Conservation (phyloP, 2,329 filamentous ascomycete genomes). For the Colletotrichum lupini region DNA sequence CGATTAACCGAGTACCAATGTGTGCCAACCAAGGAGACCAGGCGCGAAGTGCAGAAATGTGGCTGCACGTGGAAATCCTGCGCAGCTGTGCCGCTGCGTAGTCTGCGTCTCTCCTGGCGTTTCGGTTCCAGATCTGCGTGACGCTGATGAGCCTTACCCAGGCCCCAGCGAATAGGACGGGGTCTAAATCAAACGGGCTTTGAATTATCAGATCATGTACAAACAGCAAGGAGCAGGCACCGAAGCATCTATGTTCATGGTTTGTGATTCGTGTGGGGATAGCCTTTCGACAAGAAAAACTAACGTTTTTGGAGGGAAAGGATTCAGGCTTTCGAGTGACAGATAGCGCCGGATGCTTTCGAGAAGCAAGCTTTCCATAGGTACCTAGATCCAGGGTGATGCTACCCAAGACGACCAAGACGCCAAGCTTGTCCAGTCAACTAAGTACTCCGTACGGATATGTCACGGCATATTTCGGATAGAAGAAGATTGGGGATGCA, state of each 20-base stretch:
- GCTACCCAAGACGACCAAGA: neutral
- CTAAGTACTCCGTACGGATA: neutral
- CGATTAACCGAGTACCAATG: neutral
- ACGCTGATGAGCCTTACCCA: conserved; percentile 8
- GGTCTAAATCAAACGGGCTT: conserved; percentile 2
- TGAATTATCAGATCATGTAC: conserved; percentile 29
- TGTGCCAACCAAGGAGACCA: neutral
- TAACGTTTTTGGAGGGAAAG: neutral
- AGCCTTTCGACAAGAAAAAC: neutral
- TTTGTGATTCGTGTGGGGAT: neutral
- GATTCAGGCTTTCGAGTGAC: neutral
- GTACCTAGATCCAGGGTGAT: neutral
- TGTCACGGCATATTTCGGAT: neutral
- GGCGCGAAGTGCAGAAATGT: neutral
- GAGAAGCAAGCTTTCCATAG: conserved; percentile 2
- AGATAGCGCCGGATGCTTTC: neutral
- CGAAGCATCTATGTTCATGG: neutral
- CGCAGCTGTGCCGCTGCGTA: conserved; percentile 20
- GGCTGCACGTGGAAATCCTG: conserved; percentile 11
- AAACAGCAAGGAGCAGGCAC: conserved; percentile 12
- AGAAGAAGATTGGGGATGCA: neutral
- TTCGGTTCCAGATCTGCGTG: conserved; percentile 24
- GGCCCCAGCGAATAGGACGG: neutral
- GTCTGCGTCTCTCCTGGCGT: conserved; percentile 8
- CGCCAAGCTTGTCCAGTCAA: neutral